Percentiles rank a stretch among this genome's conserved stretches.
Evolutionary conservation across 2,329 filamentous ascomycete species (phyloP).

Genomic region (Pseudocercospora fuligena): DNA sequence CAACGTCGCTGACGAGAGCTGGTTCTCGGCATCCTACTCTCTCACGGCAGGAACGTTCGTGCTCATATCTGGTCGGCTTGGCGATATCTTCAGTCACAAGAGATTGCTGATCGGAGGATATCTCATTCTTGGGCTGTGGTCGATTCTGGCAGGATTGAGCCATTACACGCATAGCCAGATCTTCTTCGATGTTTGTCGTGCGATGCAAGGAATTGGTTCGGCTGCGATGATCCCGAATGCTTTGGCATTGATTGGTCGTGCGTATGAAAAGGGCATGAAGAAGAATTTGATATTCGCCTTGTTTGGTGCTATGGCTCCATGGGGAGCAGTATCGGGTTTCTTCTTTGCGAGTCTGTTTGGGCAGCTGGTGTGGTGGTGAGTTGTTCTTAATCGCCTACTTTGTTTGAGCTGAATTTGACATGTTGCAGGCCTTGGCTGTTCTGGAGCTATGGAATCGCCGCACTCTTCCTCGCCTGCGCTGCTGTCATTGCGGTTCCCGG

Average conservation of each 20-base stretch:
- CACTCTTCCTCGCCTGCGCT: slow-evolving; percentile 30
- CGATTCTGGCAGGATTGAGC: slow-evolving; percentile 46
- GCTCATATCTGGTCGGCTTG: slow-evolving; percentile 49
- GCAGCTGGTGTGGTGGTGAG: slow-evolving; percentile 39
- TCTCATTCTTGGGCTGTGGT: slow-evolving; percentile 48
- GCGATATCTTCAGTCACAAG: slow-evolving; percentile 51
- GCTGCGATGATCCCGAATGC: slow-evolving; percentile 46
- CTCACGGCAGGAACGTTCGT: slow-evolving; percentile 53
- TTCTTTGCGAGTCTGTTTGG: slow-evolving; percentile 43
- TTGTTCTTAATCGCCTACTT: neutral
- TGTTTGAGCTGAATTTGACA: neutral
- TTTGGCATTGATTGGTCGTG: slow-evolving; percentile 43
- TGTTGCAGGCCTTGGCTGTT: slow-evolving; percentile 37
- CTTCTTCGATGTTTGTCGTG: slow-evolving; percentile 46
- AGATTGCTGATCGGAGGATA: slow-evolving; percentile 48
- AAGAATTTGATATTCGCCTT: slow-evolving; percentile 47
- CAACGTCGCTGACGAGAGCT: slow-evolving; percentile 49
- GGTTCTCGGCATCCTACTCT: slow-evolving; percentile 50
- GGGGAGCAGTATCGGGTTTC: slow-evolving; percentile 43
- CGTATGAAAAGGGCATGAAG: slow-evolving; percentile 42
- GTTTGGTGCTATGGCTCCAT: slow-evolving; percentile 45
- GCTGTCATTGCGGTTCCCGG: slow-evolving; percentile 36
- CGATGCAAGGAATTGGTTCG: slow-evolving; percentile 48
- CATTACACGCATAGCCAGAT: slow-evolving; percentile 38
- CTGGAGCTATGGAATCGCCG: slow-evolving; percentile 39